Evolutionary conservation across 2,329 filamentous ascomycete genomes (phyloP).

Genomic region (Diaporthe longicolla): DNA sequence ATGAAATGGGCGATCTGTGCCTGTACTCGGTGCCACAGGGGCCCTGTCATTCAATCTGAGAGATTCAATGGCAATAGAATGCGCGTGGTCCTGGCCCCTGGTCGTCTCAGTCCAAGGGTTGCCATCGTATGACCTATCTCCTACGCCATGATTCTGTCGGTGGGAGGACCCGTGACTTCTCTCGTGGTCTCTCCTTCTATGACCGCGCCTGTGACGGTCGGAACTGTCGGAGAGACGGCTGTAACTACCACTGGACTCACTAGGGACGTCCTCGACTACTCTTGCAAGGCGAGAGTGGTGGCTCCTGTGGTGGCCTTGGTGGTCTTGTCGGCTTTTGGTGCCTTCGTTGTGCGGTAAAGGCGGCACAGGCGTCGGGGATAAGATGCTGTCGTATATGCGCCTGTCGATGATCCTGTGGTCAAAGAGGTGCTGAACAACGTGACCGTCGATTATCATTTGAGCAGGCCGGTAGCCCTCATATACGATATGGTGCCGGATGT

Average conservation of each 20-base stretch:
- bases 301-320: neutral
- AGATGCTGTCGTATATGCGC: neutral
- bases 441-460: slow-evolving; percentile 57
- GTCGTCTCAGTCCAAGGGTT: too few relatives aligned
- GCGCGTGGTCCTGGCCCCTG: too few relatives aligned
- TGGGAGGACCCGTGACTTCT: neutral
- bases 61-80: too few relatives aligned
- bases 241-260: too few relatives aligned
- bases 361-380: slow-evolving; percentile 1
- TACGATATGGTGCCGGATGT: slow-evolving; percentile 63
- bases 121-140: too few relatives aligned
- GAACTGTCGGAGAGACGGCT: too few relatives aligned
- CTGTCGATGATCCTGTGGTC: slow-evolving; percentile 48
- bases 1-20: too few relatives aligned
- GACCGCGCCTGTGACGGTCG: neutral
- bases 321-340: neutral
- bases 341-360: too few relatives aligned
- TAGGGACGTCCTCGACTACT: slow-evolving; percentile 25
- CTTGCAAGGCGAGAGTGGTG: neutral
- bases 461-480: slow-evolving; percentile 44
- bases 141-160: neutral
- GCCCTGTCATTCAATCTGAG: too few relatives aligned
- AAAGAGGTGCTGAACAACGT: slow-evolving; percentile 56
- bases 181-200: neutral
- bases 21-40: too few relatives aligned